Evolutionary conservation across 116 monocot species (phyloP).

Genomic region (Papilionanthe hybrid): DNA sequence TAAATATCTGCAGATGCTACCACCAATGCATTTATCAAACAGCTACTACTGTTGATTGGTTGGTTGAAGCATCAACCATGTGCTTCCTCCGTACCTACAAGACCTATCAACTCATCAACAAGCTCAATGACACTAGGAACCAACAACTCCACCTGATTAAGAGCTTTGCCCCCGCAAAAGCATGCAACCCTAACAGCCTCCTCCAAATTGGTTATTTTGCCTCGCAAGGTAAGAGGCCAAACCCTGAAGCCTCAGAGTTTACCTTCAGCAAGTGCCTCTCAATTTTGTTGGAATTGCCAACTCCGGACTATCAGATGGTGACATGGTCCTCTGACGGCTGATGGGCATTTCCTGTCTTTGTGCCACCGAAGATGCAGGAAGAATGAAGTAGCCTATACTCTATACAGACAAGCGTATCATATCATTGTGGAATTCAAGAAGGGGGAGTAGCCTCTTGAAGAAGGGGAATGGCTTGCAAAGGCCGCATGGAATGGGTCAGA

Average conservation of each 20-base stretch:
- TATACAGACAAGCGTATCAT: constrained; percentile 69
- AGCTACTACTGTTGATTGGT: constrained; percentile 10
- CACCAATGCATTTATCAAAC: constrained; percentile 27
- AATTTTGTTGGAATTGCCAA: constrained; percentile 44
- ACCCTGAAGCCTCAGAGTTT: constrained; percentile 52
- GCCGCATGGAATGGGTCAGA: constrained; percentile 82
- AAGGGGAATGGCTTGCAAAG: constrained; percentile 85
- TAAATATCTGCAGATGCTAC: constrained; percentile 51
- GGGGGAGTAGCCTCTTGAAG: constrained; percentile 66
- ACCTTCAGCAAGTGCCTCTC: constrained; percentile 55
- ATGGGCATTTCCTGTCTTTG: constrained; percentile 25
- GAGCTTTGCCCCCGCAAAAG: constrained; percentile 54
- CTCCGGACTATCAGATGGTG: constrained; percentile 60
- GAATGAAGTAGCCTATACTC: constrained; percentile 30
- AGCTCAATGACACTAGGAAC: constrained; percentile 27
- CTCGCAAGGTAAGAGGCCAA: constrained; percentile 33
- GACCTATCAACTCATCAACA: constrained; percentile 59
- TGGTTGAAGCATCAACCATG: constrained; percentile 24
- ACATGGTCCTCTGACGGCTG: constrained; percentile 48
- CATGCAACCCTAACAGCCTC: constrained; percentile 48
- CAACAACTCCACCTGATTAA: constrained; percentile 76
- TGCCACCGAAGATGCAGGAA: constrained; percentile 10
- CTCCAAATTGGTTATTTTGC: constrained; percentile 63
- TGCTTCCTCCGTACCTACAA: constrained; percentile 65
- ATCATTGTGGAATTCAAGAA: constrained; percentile 75